These are phyloP conservation scores for Neonectria punicea DNA, from an alignment of 2,329 filamentous ascomycete species.

Conservation along the genomic window DNA sequence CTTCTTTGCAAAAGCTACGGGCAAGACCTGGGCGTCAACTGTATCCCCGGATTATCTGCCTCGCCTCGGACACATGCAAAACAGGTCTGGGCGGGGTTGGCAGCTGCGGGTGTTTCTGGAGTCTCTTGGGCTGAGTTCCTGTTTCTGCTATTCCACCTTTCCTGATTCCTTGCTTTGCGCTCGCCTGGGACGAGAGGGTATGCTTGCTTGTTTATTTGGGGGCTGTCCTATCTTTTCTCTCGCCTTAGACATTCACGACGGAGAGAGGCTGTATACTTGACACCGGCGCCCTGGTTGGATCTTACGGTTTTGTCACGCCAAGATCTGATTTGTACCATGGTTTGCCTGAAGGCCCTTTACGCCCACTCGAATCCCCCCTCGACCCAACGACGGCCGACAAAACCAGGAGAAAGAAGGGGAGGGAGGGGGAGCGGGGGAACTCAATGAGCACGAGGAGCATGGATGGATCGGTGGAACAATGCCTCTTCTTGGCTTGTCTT, in stretches of 20 bases:
- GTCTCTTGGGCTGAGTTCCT: constrained; percentile 22
- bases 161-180: constrained; percentile 16
- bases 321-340: constrained; percentile 14
- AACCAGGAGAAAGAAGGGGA: constrained; percentile 2
- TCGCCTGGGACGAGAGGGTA: constrained; percentile 13
- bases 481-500: constrained; percentile 27
- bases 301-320: constrained; percentile 13
- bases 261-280: constrained; percentile 9
- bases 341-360: constrained; percentile 9
- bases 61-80: constrained; percentile 2
- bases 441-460: constrained; percentile 13
- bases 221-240: constrained; percentile 1
- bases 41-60: constrained; percentile 12
- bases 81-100: constrained; percentile 21
- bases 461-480: constrained; percentile 22
- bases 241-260: neutral
- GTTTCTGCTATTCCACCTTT: constrained; percentile 16
- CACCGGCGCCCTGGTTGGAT: constrained; percentile 11
- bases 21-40: constrained; percentile 23
- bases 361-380: constrained; percentile 10
- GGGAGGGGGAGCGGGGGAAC: constrained; percentile 5
- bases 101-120: constrained; percentile 34
- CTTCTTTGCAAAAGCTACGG: constrained; percentile 40
- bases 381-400: constrained; percentile 8
- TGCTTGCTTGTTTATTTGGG: constrained; percentile 7